A percentile compares a stretch with the other conserved stretches of the same genome.
phyloP scores from a whole-genome alignment of 768 basidiomycete species.

The Mrakia frigida region DNA sequence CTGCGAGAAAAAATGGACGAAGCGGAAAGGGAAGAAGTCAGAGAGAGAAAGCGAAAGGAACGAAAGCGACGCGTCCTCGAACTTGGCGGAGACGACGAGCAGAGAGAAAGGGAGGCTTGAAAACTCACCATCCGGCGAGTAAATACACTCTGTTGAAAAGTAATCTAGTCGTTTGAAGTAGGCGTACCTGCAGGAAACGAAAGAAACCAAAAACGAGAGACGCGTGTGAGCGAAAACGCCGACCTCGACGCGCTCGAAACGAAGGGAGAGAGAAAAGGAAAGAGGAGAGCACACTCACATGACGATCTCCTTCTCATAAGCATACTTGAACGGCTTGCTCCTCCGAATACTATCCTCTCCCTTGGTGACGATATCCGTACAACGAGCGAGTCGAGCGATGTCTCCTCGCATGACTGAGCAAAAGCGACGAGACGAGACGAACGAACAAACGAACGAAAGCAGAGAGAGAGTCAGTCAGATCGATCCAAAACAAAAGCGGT shows the following conservation, averaged over 20 bases:
- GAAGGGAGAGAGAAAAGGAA: background rate
- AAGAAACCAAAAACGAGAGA: background rate
- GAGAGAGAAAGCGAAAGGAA: background rate
- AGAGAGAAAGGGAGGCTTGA: background rate
- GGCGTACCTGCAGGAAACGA: constrained; percentile 65
- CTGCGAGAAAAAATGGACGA: constrained; percentile 41
- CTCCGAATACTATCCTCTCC: constrained; percentile 94
- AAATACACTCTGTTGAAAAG: constrained; percentile 98
- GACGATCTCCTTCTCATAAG: constrained; percentile 99
- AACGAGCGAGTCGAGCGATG: constrained; percentile 85
- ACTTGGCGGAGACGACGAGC: background rate
- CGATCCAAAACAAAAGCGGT: no score
- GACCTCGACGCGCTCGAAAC: background rate
- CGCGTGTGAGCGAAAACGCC: background rate
- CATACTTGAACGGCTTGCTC: constrained; percentile 99
- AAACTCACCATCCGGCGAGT: constrained; percentile 69
- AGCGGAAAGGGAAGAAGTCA: background rate
- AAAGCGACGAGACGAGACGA: no score
- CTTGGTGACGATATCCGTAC: constrained; percentile 89
- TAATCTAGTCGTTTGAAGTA: constrained; percentile 91
- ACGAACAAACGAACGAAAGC: no score
- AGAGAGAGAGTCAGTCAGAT: background rate
- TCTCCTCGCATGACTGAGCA: constrained; percentile 93
- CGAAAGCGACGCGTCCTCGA: background rate
- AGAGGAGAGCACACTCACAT: constrained; percentile 61